Conservation (phyloP, 371 early-diverging fungal species). For the Circinella umbellata region DNA sequence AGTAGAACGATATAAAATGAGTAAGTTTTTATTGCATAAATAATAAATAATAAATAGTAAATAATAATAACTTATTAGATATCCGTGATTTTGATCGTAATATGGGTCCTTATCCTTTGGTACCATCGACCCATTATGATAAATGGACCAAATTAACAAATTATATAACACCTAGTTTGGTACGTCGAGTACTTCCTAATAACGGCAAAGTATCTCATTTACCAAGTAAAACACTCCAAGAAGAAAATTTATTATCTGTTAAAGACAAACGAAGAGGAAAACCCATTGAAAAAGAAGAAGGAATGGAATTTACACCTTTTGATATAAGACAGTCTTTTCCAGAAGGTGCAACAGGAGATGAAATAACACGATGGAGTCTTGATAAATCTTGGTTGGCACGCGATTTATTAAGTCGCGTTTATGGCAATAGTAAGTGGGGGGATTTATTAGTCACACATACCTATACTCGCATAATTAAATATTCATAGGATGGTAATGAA, state of each 20-base stretch:
- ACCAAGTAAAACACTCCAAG: constrained; percentile 26
- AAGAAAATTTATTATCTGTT: constrained; percentile 14
- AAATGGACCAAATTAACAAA: constrained; percentile 78
- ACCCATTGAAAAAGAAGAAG: constrained; percentile 46
- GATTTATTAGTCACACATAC: too few relatives aligned
- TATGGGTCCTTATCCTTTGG: constrained; percentile 88
- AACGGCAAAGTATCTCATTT: constrained; percentile 58
- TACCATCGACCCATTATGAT: constrained; percentile 63
- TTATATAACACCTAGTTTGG: constrained; percentile 61
- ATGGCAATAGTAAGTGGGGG: constrained; percentile 57
- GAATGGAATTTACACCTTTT: constrained; percentile 67
- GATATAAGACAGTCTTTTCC: constrained; percentile 87
- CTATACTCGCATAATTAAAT: neutral
- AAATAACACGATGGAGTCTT: constrained; percentile 80
- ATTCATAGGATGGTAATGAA: neutral
- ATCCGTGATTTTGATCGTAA: constrained; percentile 82
- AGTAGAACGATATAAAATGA: constrained; percentile 45
- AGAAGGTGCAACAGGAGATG: constrained; percentile 68
- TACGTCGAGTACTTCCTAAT: constrained; percentile 67
- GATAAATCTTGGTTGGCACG: constrained; percentile 90
- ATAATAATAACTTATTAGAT: constrained; percentile 38
- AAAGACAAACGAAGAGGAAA: constrained; percentile 44
- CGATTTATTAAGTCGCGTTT: constrained; percentile 48
- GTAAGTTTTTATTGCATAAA: constrained; percentile 28
- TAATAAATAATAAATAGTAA: neutral